Conservation (phyloP, 129 eudicot species). For the Silybum marianum region DNA sequence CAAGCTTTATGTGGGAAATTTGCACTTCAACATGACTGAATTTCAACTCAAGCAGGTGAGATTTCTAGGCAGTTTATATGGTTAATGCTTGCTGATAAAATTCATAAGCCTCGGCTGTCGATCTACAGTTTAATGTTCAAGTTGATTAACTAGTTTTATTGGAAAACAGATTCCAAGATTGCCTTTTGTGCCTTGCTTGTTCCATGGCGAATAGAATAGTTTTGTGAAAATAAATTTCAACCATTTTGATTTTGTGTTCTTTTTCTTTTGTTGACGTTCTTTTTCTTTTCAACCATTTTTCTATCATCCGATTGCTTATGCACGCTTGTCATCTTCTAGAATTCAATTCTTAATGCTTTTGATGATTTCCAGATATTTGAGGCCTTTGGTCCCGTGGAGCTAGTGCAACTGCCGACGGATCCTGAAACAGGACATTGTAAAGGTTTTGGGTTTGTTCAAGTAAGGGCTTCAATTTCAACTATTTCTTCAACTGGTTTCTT, state of each 20-base stretch:
- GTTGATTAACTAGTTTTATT: neutral
- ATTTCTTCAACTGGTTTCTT: neutral
- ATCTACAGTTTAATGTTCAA: neutral
- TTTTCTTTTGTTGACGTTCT: neutral
- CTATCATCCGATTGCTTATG: neutral
- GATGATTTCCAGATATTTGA: conserved; percentile 67
- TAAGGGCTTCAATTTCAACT: conserved; percentile 39
- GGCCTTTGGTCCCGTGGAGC: conserved; percentile 98
- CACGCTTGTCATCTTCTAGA: neutral
- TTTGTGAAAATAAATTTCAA: neutral
- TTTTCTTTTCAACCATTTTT: neutral
- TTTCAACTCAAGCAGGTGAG: conserved; percentile 71
- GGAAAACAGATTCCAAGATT: neutral
- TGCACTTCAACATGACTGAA: conserved; percentile 89
- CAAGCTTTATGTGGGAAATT: conserved; percentile 79
- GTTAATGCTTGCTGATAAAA: neutral
- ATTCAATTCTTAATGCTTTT: neutral
- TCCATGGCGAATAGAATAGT: neutral
- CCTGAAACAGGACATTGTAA: conserved; percentile 97
- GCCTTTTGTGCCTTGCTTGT: neutral
- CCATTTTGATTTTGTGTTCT: neutral
- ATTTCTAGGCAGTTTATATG: neutral
- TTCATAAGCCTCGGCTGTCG: neutral
- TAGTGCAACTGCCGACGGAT: conserved; percentile 92
- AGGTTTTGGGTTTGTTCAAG: conserved; percentile 97